Conservation (phyloP, 169 alveolate genomes). For the Pseudocohnilembus persalinus region DNA sequence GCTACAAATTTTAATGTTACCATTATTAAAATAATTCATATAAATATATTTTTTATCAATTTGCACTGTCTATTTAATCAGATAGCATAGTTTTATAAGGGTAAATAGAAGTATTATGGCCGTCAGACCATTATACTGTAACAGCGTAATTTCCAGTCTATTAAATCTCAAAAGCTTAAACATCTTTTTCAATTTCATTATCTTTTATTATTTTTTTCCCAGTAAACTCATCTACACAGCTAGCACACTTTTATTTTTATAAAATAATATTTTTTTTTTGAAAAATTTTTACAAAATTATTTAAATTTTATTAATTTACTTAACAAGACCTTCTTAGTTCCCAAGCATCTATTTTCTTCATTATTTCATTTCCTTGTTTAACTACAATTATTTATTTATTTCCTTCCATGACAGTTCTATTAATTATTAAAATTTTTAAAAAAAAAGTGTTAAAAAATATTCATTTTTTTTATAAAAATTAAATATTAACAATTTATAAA, state of each 20-base stretch:
- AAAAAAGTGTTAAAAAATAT: neutral
- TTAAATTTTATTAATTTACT: no score
- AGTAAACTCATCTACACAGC: slow-evolving; percentile 75
- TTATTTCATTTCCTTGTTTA: slow-evolving; percentile 19
- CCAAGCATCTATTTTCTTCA: slow-evolving; percentile 54
- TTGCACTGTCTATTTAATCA: no score
- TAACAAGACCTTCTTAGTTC: slow-evolving; percentile 75
- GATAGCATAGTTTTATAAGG: slow-evolving; percentile 43
- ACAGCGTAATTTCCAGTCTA: slow-evolving; percentile 88
- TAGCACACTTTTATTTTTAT: slow-evolving; percentile 62
- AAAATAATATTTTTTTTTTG: no score
- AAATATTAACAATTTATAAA: no score
- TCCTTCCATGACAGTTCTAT: slow-evolving; percentile 8
- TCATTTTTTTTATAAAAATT: no score
- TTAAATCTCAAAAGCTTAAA: slow-evolving; percentile 68
- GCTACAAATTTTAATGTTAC: no score
- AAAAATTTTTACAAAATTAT: no score
- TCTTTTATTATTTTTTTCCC: slow-evolving; percentile 50
- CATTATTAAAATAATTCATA: no score
- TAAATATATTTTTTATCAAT: no score
- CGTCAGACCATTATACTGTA: slow-evolving; percentile 89
- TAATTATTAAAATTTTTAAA: neutral
- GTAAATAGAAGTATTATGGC: slow-evolving; percentile 75
- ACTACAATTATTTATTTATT: slow-evolving; percentile 17
- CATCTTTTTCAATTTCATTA: slow-evolving; percentile 58